These are phyloP conservation scores for Stephanodiscus triporus DNA, from an alignment of 108 stramenopile species.

Conservation along the genomic window DNA sequence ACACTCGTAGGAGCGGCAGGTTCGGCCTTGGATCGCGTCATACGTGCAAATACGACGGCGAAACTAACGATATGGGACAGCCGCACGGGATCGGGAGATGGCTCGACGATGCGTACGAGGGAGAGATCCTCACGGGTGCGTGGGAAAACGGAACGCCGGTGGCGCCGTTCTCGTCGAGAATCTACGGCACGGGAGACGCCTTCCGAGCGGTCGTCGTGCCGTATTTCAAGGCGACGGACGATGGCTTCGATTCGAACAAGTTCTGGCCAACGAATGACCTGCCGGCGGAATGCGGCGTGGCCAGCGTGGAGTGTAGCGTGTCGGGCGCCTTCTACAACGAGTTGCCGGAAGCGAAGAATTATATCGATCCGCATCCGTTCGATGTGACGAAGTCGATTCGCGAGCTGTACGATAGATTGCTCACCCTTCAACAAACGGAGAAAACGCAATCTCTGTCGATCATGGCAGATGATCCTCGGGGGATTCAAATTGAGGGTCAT, in stretches of 20 bases:
- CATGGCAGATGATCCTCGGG: slow-evolving; percentile 29
- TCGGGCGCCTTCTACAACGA: slow-evolving; percentile 45
- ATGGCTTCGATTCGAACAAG: slow-evolving; percentile 39
- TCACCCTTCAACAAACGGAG: neutral
- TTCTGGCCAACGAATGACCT: slow-evolving; percentile 45
- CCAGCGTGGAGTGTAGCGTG: slow-evolving; percentile 57
- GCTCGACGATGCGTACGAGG: slow-evolving; percentile 51
- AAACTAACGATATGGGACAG: slow-evolving; percentile 37
- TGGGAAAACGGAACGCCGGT: slow-evolving; percentile 50
- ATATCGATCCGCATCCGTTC: too few species aligned
- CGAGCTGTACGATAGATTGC: too few species aligned
- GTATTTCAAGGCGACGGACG: slow-evolving; percentile 49
- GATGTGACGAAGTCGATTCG: too few species aligned
- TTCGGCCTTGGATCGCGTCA: slow-evolving; percentile 14
- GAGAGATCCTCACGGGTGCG: slow-evolving; percentile 53
- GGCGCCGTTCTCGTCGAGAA: slow-evolving; percentile 48
- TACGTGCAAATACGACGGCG: slow-evolving; percentile 48
- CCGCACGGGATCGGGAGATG: slow-evolving; percentile 56
- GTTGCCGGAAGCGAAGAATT: slow-evolving; percentile 25
- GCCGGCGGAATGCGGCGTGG: slow-evolving; percentile 42
- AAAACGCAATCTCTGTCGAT: slow-evolving; percentile 19
- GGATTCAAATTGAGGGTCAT: slow-evolving; percentile 39
- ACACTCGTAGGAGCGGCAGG: slow-evolving; percentile 18
- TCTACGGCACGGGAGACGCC: slow-evolving; percentile 47
- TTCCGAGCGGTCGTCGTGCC: slow-evolving; percentile 46